Percentiles rank a stretch among this genome's conserved stretches.
Evolutionary conservation across 164 flowering plant species (phyloP).

Genomic region (Piper longum): DNA sequence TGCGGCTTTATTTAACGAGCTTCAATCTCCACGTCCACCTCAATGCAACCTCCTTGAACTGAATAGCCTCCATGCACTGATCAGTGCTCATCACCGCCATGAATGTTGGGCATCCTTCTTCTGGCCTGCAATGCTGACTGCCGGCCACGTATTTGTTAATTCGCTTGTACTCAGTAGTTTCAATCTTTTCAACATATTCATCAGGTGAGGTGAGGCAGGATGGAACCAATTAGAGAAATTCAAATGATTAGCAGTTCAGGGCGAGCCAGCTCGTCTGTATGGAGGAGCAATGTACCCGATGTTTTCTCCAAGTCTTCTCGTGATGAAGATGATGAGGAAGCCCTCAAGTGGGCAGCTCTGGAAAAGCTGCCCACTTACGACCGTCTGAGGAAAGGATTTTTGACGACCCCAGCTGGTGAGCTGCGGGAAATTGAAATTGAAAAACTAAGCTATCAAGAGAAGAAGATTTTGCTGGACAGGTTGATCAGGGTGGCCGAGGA

Average conservation of each 20-base stretch:
- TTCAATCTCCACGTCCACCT: too few species aligned
- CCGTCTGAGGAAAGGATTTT: constrained; percentile 29
- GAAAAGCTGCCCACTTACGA: constrained; percentile 35
- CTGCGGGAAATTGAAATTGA: constrained; percentile 21
- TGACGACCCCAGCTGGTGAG: constrained; percentile 15
- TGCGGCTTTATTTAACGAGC: too few species aligned
- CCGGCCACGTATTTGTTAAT: too few species aligned
- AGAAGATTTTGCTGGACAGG: constrained; percentile 34
- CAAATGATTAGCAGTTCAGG: constrained; percentile 12
- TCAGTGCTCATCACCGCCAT: too few species aligned
- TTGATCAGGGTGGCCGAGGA: constrained; percentile 44
- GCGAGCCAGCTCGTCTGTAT: constrained; percentile 13
- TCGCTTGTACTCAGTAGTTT: too few species aligned
- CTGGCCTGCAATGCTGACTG: too few species aligned
- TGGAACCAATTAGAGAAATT: constrained; percentile 12
- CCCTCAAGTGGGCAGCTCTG: constrained; percentile 43
- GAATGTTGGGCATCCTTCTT: too few species aligned
- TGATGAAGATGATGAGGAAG: constrained; percentile 38
- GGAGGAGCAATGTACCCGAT: constrained; percentile 18
- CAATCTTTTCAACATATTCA: background rate
- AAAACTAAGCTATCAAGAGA: constrained; percentile 27
- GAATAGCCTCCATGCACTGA: too few species aligned
- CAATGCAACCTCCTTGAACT: too few species aligned
- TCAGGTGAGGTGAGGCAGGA: background rate
- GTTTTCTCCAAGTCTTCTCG: constrained; percentile 23